Evolutionary conservation across 2,329 filamentous ascomycete genomes (phyloP), one percentile per base, ranked within the genome.

Genomic region (Knoxdaviesia capensis): DNA sequence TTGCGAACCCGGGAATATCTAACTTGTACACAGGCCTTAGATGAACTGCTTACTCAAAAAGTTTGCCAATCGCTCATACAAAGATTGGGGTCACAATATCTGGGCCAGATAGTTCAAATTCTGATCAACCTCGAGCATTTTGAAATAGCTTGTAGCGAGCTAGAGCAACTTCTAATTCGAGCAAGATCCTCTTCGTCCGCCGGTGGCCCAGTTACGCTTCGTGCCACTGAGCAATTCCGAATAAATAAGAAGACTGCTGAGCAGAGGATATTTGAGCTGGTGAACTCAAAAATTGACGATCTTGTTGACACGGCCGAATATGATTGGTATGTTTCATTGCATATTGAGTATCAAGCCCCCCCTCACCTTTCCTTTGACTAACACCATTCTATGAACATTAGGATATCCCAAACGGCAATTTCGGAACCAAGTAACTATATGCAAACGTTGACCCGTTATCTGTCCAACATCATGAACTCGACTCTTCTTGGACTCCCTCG

Each of bases 201-300:
- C 2, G 82, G 84, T 3, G 85, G 83, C 0, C 80, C 85, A 0
- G 73, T 94, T 43, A 74, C 77, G 4, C 67, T 96, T 5, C 71
- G 71, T 30, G 90, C 92, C 0, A 96, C 90, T 0, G 80, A 85
- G 49, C 74, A 84, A 45, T 98, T 98, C 58, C 71, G 77, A 36
- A 77, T 71, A 52, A 87, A 93, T 55, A 94, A 94, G 61, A 94
- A 96, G 62, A 86, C 81, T 1, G 90, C 90, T 0, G 88, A 94
- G 55, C 94, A 94, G 61, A 80, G 92, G 33, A 96, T 98, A 44
- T 98, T 98, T 54, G 92, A 98, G 60, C 71, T 98, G 0, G 90
- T 98, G 48, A 96, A 98, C 61, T 92, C 83, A 44, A 98, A 98
- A 64, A 96, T 98, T 51, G 88, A 96, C 54, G 90, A 98, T 55